Evolutionary conservation across 2,329 filamentous ascomycete genomes (phyloP).

Genomic region (Penicillium verrucosum): DNA sequence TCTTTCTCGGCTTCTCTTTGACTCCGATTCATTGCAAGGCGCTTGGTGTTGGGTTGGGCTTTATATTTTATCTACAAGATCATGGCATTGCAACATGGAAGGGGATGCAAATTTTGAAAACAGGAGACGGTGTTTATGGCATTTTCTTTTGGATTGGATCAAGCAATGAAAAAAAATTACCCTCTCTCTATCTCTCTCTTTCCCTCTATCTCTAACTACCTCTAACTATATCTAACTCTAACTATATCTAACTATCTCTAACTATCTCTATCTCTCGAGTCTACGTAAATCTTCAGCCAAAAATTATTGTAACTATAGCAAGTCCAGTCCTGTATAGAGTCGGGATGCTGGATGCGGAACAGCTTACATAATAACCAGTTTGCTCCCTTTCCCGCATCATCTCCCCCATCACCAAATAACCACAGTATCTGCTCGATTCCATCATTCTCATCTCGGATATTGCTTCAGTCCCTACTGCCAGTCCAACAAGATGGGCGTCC

Average conservation of each 20-base stretch:
- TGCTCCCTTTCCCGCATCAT: slow-evolving; percentile 8
- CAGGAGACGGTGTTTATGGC: not conserved
- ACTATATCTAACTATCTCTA: too few species aligned
- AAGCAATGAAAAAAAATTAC: not conserved
- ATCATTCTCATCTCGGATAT: slow-evolving; percentile 8
- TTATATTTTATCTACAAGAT: slow-evolving; percentile 4
- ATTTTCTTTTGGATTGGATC: not conserved
- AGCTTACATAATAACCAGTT: slow-evolving; percentile 7
- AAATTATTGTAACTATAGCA: not conserved
- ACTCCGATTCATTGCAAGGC: slow-evolving; percentile 8
- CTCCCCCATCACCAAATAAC: not conserved
- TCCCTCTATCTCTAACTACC: too few species aligned
- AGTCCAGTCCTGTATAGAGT: not conserved
- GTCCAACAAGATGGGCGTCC: slow-evolving; percentile 50
- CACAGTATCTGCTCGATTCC: not conserved
- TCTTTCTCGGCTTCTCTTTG: slow-evolving; percentile 9
- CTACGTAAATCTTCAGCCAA: not conserved
- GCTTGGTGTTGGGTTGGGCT: slow-evolving; percentile 6
- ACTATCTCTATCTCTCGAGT: too few species aligned
- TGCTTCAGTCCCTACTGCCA: not conserved
- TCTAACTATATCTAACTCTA: too few species aligned
- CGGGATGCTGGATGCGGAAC: not conserved
- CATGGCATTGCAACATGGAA: slow-evolving; percentile 5
- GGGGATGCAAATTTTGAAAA: not conserved
- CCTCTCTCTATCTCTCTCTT: not conserved